These are phyloP conservation scores for Panicum miliaceum DNA, from an alignment of 176 grass and related monocot species.

Conservation along the genomic window DNA sequence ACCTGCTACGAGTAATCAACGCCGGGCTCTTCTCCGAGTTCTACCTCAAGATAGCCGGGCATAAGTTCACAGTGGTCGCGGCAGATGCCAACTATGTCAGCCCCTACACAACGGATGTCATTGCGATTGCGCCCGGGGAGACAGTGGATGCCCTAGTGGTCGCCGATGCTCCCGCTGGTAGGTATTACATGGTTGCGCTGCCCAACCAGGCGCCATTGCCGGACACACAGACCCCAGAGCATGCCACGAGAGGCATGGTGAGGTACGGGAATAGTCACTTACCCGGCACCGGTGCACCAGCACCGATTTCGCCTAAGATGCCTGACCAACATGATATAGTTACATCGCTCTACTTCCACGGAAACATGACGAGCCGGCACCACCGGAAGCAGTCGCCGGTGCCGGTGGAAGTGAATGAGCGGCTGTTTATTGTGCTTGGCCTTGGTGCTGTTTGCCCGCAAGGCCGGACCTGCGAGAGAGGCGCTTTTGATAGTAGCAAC, in stretches of 20 bases:
- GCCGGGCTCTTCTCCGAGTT: too few relatives aligned
- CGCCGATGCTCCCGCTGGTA: background rate
- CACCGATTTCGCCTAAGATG: background rate
- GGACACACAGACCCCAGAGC: background rate
- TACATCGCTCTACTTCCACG: background rate
- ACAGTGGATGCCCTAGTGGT: conserved; percentile 16
- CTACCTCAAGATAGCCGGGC: background rate
- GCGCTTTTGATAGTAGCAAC: background rate
- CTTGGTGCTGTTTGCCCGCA: background rate
- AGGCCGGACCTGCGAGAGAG: background rate
- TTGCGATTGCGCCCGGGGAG: conserved; percentile 28
- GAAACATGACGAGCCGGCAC: background rate
- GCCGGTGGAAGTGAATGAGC: background rate
- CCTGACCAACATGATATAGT: background rate
- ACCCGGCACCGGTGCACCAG: background rate
- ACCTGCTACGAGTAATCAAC: background rate
- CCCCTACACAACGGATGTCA: conserved; percentile 19
- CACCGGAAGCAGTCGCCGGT: background rate
- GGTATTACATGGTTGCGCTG: conserved; percentile 34
- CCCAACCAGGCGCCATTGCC: background rate
- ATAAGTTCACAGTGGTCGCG: conserved; percentile 9
- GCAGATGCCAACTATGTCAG: conserved; percentile 6
- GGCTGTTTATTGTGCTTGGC: background rate
- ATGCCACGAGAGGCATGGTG: background rate
- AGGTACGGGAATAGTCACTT: background rate